These are phyloP conservation scores for Colletotrichum echinochloae DNA, from an alignment of 2,329 filamentous ascomycete genomes.

Conservation along the genomic window DNA sequence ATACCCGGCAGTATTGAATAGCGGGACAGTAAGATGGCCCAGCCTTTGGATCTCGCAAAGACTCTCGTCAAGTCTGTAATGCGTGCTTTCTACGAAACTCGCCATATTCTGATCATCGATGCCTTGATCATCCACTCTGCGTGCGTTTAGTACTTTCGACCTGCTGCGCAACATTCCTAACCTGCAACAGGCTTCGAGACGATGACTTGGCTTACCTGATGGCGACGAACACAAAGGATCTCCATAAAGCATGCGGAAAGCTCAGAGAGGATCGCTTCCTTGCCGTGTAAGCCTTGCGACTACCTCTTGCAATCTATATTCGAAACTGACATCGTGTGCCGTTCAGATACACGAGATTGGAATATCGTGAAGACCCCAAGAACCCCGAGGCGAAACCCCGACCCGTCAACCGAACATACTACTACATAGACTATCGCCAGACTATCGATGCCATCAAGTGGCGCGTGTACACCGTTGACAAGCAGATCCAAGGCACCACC, in stretches of 20 bases:
- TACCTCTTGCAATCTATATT: not conserved
- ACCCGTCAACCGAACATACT: conserved; percentile 90
- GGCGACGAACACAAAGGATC: conserved; percentile 89
- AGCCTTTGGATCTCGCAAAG: conserved; percentile 67
- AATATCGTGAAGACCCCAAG: conserved; percentile 41
- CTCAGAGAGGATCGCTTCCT: conserved; percentile 89
- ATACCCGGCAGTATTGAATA: not conserved
- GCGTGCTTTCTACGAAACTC: conserved; percentile 87
- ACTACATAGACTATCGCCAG: conserved; percentile 94
- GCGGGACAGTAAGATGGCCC: conserved; percentile 21
- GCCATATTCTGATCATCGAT: conserved; percentile 87
- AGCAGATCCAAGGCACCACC: conserved; percentile 86
- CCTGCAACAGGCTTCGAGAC: conserved; percentile 82
- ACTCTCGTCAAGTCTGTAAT: conserved; percentile 87
- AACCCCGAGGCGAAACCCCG: conserved; percentile 78
- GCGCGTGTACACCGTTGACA: conserved; percentile 88
- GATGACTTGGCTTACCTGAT: conserved; percentile 89
- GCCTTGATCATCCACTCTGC: conserved; percentile 85
- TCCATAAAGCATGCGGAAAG: conserved; percentile 88
- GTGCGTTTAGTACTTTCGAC: conserved; percentile 60
- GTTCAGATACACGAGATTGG: conserved; percentile 38
- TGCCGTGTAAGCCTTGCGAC: conserved; percentile 70
- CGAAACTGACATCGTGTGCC: conserved; percentile 8
- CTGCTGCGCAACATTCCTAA: not conserved
- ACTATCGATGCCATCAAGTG: conserved; percentile 98